Evolutionary conservation across 805 yeast species (phyloP), one percentile per base, ranked within the genome.

Genomic region (Candida incommunis): DNA sequence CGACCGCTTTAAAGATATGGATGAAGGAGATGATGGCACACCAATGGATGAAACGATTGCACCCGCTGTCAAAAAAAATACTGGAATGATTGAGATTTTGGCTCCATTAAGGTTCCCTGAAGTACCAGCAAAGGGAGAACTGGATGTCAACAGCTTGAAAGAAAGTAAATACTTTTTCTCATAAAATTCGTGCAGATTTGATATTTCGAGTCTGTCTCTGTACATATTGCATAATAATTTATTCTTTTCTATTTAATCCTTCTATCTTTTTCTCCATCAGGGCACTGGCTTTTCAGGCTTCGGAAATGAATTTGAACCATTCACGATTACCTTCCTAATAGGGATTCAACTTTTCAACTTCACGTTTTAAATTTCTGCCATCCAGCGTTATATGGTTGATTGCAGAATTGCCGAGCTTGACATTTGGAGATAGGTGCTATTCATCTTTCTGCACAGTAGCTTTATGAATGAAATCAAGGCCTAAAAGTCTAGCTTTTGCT

Each of bases 101-200:
- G 78, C 76, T 5, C 95, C 94, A 3, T 68, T 86, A 54, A 64
- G 61, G 40, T 67, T 86, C 50, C 94, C 95, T 0, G 70, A 68
- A 0, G 74, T 85, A 37, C 96, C 96, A 13, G 66, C 71, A 43
- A 80, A 75, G 60, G 98, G 96, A 43, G 78, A 77, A 16, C 84
- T 90, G 54, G 94, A 90, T 56, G 94, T 90, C 29, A 64, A 67
- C 34, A 74, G 72, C 47, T 80, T 88, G 40, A 71, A 72, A 56
- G 74, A 78, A 43, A 84, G 95, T 50, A 70, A 71, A 25, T 90
- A 90, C 62, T 90, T 90, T 71, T 90, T 90, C 58, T 65, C 70
- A 3, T 65, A 47, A 51, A 21, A 40, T n/a, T n/a, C n/a, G n/a
- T n/a, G n/a, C n/a, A n/a, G 41, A 7, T 9, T 25, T 25, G 22